Evolutionary conservation across 2,329 filamentous ascomycete species (phyloP), one percentile per base, ranked within the genome.

Genomic region (Aspergillus sp.): DNA sequence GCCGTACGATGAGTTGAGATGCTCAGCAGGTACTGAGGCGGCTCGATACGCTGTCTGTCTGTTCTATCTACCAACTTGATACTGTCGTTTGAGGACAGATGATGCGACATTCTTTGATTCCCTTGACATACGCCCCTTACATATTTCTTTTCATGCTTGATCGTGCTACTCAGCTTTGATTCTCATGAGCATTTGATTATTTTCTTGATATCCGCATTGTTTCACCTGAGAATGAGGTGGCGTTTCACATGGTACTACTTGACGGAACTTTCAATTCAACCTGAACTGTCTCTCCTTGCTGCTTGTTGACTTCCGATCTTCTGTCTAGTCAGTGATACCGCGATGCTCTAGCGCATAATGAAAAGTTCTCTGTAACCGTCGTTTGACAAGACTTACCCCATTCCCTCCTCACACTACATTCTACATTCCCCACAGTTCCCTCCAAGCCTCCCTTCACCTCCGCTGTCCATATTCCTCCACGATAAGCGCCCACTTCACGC

Each of bases 401-500:
- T 36, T 13, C 35, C 45, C 2, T 22, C 22, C 45, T 22, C 19
- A 36, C 16, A 17, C 19, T 14, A 41, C 40, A 19, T n/a, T 17
- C 2, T 35, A 19, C 5, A 10, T 1, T 13, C 22, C 19, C 46
- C 46, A 48, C 19, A 48, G 16, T 6, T 36, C 13, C 35, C 26
- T 48, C 46, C 35, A 24, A 14, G n/a, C 24, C 14, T 24, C 35
- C 8, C 19, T 19, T n/a, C 36, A 22, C 10, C 33, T 33, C 48
- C 59, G 56, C 20, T 45, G 35, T 13, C 24, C 20, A 13, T 56
- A 46, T 33, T 59, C 54, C 33, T 49, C 49, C 47, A 54, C 47
- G 35, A 59, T 55, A 17, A 14, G 40, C 22, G 38, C 49, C 58
- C 56, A 60, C 33, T 44, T 52, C 9, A 40, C 22, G 16, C 52